Conservation (phyloP, 2,329 filamentous ascomycete genomes). For the Fusarium sp. region DNA sequence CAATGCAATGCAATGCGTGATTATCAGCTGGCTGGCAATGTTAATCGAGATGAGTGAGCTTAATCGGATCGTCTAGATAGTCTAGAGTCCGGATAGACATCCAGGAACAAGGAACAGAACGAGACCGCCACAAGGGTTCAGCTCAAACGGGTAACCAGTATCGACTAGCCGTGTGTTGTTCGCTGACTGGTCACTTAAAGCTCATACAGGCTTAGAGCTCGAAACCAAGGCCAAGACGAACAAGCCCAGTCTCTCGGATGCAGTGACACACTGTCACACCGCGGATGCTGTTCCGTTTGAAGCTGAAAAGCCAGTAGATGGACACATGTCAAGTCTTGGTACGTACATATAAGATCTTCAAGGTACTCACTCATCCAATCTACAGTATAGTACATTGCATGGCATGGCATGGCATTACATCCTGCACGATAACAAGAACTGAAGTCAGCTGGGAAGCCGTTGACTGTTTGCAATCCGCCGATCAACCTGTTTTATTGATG, state of each 20-base stretch:
- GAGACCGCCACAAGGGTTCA: constrained; percentile 17
- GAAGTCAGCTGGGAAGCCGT: background rate
- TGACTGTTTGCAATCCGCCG: constrained; percentile 14
- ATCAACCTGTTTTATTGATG: constrained; percentile 15
- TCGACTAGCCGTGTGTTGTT: constrained; percentile 45
- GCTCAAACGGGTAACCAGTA: constrained; percentile 32
- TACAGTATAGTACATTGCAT: background rate
- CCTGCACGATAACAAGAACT: constrained; percentile 8
- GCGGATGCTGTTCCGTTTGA: constrained; percentile 32
- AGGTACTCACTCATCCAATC: background rate
- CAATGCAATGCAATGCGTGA: background rate
- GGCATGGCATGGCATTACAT: background rate
- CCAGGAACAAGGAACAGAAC: constrained; percentile 37
- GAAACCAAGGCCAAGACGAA: constrained; percentile 1
- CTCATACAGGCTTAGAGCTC: constrained; percentile 2
- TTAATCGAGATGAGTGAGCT: constrained; percentile 8
- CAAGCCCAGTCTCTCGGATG: constrained; percentile 31
- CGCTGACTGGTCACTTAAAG: constrained; percentile 36
- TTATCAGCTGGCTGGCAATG: constrained; percentile 17
- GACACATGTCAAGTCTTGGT: constrained; percentile 17
- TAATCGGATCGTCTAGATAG: constrained; percentile 1
- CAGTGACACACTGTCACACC: constrained; percentile 42
- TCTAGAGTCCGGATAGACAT: constrained; percentile 3
- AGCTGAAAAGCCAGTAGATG: constrained; percentile 18
- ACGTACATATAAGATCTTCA: constrained; percentile 13